Evolutionary conservation across 2,329 filamentous ascomycete genomes (phyloP), one percentile per base, ranked within the genome.

Genomic region (Raffaelea ambrosiae): DNA sequence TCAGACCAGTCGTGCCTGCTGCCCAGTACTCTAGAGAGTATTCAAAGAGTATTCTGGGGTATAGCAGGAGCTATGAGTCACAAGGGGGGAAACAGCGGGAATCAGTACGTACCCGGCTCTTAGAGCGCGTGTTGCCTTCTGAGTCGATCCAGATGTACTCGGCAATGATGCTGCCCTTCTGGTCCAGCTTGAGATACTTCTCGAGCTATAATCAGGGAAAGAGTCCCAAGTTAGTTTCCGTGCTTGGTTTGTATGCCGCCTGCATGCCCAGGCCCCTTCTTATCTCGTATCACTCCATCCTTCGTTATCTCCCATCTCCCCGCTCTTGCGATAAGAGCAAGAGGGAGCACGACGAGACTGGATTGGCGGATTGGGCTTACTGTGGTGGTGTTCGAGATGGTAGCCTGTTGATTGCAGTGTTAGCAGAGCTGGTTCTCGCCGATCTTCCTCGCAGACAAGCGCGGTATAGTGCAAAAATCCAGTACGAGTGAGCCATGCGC

Each of bases 161-260:
- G 16, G 89, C 91, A 70, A 95, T 93, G 65, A 94, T 76, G 60
- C 73, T 74, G 67, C 89, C 90, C 68, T 85, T 87, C 76, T 97
- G 91, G 67, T 89, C 84, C 62, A 97, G 86, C 63, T 76, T 76
- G 72, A 93, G 81, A 79, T 91, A 97, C 72, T 96, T 96, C 69
- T 84, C 74, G 68, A 96, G 83, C 88, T 95, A 46, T 16, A 29
- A 29, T 29, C 7, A 13, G 7, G 26, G 26, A 29, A 29, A 29
- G 13, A 13, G n/a, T n/a, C 13, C 26, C 26, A 29, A 13, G 26
- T 29, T 29, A 29, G 26, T 29, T 29, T 13, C 13, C 26, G 26
- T 29, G 11, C 18, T n/a, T 19, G 26, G 47, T 49, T 44, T 29
- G 26, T 29, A 13, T 29, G 26, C 7, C 26, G n/a, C n/a, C n/a